These are phyloP conservation scores for Punica granatum DNA, from an alignment of 345 rosid species.

Conservation along the genomic window DNA sequence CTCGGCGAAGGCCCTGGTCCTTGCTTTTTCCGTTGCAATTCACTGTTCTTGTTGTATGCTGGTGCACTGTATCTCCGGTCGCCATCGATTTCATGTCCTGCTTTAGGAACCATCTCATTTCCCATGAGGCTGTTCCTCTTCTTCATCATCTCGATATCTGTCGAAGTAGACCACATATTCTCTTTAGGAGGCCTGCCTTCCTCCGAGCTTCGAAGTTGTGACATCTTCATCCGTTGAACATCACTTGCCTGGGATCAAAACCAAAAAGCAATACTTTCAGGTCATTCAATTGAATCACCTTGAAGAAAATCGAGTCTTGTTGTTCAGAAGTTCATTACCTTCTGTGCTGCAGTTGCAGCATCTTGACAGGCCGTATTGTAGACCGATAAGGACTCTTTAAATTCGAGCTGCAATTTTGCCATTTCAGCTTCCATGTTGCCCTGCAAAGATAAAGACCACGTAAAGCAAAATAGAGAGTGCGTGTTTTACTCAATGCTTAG, in stretches of 20 bases:
- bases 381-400: conserved; percentile 36
- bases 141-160: conserved; percentile 3
- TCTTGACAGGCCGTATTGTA: conserved; percentile 37
- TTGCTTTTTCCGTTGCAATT: conserved; percentile 21
- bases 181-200: conserved; percentile 33
- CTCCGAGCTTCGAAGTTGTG: conserved; percentile 28
- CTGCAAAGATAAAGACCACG: conserved; percentile 17
- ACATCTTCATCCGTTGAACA: conserved; percentile 25
- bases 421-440: conserved; percentile 40
- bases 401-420: conserved; percentile 43
- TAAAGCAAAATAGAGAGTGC: neutral
- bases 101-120: conserved; percentile 32
- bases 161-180: conserved; percentile 32
- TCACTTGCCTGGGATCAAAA: conserved; percentile 22
- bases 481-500: neutral
- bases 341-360: conserved; percentile 23
- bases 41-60: neutral
- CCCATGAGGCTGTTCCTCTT: conserved; percentile 25
- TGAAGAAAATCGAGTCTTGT: neutral
- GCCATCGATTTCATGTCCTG: conserved; percentile 35
- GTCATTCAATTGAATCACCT: neutral
- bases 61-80: neutral
- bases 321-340: conserved; percentile 29
- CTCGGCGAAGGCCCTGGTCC: conserved; percentile 10
- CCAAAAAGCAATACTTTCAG: neutral